Conservation (phyloP, 257 asterid genomes). For the Forsythia suspensa region DNA sequence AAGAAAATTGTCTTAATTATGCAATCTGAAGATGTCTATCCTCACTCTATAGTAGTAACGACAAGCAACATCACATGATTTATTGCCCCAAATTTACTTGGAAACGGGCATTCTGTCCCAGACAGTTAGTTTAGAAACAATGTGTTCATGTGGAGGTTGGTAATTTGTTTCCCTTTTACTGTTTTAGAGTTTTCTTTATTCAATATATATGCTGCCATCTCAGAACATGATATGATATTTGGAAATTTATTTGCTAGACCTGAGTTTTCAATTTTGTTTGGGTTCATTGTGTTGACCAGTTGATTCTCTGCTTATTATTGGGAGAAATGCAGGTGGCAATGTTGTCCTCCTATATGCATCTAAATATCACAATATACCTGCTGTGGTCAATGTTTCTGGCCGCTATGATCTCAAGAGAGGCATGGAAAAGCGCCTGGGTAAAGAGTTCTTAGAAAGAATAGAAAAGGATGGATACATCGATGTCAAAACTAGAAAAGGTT, state of each 20-base stretch:
- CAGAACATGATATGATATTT: not conserved
- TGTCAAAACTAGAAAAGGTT: slow-evolving; percentile 56
- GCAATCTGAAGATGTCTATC: not conserved
- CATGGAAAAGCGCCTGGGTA: slow-evolving; percentile 62
- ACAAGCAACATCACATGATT: not conserved
- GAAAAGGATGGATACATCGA: slow-evolving; percentile 73
- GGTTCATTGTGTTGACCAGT: slow-evolving; percentile 7
- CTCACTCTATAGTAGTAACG: not conserved
- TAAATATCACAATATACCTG: slow-evolving; percentile 63
- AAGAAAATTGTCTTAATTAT: not conserved
- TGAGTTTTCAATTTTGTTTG: not conserved
- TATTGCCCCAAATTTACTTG: not conserved
- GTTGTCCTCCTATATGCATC: slow-evolving; percentile 81
- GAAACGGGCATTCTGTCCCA: not conserved
- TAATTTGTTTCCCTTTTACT: not conserved
- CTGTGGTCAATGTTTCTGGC: slow-evolving; percentile 77
- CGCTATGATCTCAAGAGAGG: slow-evolving; percentile 80
- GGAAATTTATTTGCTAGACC: not conserved
- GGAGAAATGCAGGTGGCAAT: slow-evolving; percentile 57
- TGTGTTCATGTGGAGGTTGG: not conserved
- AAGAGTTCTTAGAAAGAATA: slow-evolving; percentile 50
- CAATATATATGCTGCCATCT: not conserved
- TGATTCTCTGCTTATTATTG: slow-evolving; percentile 11
- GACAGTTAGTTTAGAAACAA: not conserved
- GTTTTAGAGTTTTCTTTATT: not conserved